Evolutionary conservation across 2,329 filamentous ascomycete species (phyloP).

Genomic region (Fusarium paranaense): DNA sequence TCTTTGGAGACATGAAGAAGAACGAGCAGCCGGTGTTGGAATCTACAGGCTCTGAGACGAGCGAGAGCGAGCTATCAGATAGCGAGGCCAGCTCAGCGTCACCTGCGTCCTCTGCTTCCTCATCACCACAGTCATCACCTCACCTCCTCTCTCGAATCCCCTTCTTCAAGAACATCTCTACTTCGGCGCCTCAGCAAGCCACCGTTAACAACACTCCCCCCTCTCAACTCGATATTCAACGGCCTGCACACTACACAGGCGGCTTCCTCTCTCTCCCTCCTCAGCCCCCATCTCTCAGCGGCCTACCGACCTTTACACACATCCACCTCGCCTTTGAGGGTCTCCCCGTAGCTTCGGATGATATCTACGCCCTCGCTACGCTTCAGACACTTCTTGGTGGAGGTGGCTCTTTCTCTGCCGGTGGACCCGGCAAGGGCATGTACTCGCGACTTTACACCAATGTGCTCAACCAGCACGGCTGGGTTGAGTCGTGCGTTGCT

Average conservation of each 20-base stretch:
- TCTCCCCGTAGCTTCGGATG: slow-evolving; percentile 86
- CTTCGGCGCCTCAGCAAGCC: slow-evolving; percentile 73
- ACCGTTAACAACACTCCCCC: slow-evolving; percentile 62
- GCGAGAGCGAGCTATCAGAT: slow-evolving; percentile 53
- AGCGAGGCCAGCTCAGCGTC: slow-evolving; percentile 49
- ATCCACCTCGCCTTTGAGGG: slow-evolving; percentile 97
- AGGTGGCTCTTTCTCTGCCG: slow-evolving; percentile 95
- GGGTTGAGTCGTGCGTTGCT: slow-evolving; percentile 94
- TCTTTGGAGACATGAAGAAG: slow-evolving; percentile 90
- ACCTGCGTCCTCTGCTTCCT: slow-evolving; percentile 49
- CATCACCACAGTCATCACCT: slow-evolving; percentile 62
- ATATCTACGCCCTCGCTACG: slow-evolving; percentile 96
- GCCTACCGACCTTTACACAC: slow-evolving; percentile 82
- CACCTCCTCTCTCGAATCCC: slow-evolving; percentile 85
- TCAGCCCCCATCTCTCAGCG: slow-evolving; percentile 81
- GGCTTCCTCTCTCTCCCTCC: slow-evolving; percentile 89
- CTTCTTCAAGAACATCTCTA: slow-evolving; percentile 90
- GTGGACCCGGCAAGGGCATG: slow-evolving; percentile 98
- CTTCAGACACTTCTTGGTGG: slow-evolving; percentile 96
- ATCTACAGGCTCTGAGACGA: slow-evolving; percentile 69
- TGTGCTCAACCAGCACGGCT: slow-evolving; percentile 95
- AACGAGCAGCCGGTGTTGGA: slow-evolving; percentile 61
- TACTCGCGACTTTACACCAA: slow-evolving; percentile 98
- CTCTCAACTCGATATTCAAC: slow-evolving; percentile 66
- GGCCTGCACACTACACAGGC: slow-evolving; percentile 87